Evolutionary conservation across 768 basidiomycete species (phyloP), one percentile per base, ranked within the genome.

Genomic region (Amanita polypyramis): DNA sequence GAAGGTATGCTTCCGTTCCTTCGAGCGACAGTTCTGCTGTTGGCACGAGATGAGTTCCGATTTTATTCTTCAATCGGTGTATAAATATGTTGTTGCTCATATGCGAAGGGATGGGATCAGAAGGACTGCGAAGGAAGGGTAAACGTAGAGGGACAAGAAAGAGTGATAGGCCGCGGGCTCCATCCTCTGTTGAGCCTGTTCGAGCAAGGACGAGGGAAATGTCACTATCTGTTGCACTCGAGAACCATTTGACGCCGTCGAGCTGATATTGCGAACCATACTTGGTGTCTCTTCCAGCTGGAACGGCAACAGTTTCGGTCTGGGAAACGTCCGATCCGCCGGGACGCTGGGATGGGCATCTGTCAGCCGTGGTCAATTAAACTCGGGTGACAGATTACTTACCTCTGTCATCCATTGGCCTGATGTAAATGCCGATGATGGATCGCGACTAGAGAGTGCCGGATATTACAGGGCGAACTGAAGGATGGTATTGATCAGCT

Each of bases 351-450:
- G 25, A 12, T 15, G 7, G 21, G 32, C 33, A 36, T 15, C 12
- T 65, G 66, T 68, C 69, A 69, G 48, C 43, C 43, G 14, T 38
- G 0, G n/a, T 58, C 58, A 66, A 51, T 54, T 65, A 70, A 27
- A 33, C 5, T 11, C 67, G 59, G 6, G 62, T 60, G 29, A 63
- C 58, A 0, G 58, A 61, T 32, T 40, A 53, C 4, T 27, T 27
- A 74, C 83, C 65, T 87, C 84, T 2, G 85, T 87, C 85, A 85
- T 86, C 85, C 85, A 89, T 62, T 89, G 86, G 0, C 86, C 86
- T 8, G 84, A 76, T 4, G 80, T 85, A 51, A 79, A 88, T 0
- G 82, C 80, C 25, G 61, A 48, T 1, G 65, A 56, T 7, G 83
- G 76, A 57, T 88, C 74, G 4, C 79, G 81, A 57, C 84, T 85